These are phyloP conservation scores for Fusarium beomiforme DNA, from an alignment of 2,329 filamentous ascomycete species.

Conservation along the genomic window DNA sequence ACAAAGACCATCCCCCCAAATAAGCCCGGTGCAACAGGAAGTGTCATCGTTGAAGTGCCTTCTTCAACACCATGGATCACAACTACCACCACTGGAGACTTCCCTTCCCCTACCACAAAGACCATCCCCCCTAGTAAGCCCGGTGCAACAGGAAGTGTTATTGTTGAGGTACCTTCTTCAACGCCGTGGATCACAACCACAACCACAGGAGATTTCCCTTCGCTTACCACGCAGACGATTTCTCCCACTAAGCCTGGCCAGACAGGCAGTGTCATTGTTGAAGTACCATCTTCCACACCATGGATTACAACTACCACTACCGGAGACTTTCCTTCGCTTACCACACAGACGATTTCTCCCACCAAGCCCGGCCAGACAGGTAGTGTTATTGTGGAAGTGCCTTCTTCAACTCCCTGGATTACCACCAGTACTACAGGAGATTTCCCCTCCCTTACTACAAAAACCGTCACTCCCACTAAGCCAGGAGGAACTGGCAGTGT, in stretches of 20 bases:
- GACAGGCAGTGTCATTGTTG: background rate
- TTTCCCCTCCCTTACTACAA: background rate
- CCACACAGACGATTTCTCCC: fast-evolving
- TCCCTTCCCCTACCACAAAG: fast-evolving
- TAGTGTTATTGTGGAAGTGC: background rate
- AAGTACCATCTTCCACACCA: background rate
- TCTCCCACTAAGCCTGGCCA: fast-evolving
- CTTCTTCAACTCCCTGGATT: background rate
- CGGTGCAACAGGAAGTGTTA: background rate
- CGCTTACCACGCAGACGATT: fast-evolving
- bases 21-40: background rate
- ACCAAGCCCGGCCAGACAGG: background rate
- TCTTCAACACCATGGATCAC: background rate
- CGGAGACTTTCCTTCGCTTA: fast-evolving
- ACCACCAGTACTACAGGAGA: background rate
- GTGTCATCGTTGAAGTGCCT: background rate
- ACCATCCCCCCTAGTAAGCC: background rate
- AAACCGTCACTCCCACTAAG: background rate
- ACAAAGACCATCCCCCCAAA: background rate
- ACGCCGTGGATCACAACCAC: background rate
- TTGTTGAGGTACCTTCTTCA: background rate
- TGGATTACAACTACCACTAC: background rate
- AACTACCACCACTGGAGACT: background rate
- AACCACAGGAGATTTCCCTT: background rate
- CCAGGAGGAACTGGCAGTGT: background rate